Conservation (phyloP, 1,284 basidiomycete genomes). For the Malassezia obtusa region DNA sequence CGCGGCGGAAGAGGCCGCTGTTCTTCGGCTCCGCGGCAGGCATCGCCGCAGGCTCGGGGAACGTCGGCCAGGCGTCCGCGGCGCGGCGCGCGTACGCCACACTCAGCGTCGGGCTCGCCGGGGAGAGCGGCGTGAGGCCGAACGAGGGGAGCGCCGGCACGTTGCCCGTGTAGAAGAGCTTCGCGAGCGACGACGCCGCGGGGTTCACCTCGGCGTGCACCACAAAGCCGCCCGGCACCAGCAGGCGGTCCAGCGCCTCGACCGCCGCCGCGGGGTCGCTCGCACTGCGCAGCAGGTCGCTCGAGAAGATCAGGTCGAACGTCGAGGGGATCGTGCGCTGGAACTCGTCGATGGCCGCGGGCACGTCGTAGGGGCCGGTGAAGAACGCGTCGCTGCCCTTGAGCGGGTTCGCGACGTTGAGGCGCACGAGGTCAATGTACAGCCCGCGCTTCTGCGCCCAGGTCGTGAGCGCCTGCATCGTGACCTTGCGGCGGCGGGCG, state of each 20-base stretch:
- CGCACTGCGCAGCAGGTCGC: constrained; percentile 6
- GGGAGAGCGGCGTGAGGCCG: constrained; percentile 1
- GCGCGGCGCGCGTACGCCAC: constrained; percentile 2
- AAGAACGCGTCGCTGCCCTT: constrained; percentile 11
- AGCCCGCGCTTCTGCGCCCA: constrained; percentile 14
- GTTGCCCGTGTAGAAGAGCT: constrained; percentile 1
- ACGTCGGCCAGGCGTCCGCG: constrained; percentile 7
- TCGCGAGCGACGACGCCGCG: not conserved
- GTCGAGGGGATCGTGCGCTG: constrained; percentile 10
- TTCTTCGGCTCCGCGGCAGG: not conserved
- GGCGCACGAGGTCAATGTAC: constrained; percentile 14
- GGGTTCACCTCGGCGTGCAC: constrained; percentile 10
- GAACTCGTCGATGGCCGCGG: constrained; percentile 4
- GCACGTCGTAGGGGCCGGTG: constrained; percentile 16
- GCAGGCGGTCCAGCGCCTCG: constrained; percentile 5
- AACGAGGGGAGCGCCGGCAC: not conserved
- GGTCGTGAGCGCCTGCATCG: constrained; percentile 11
- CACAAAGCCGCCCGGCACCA: constrained; percentile 12
- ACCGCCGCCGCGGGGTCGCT: not conserved
- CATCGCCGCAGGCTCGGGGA: constrained; percentile 1
- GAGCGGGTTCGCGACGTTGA: constrained; percentile 10
- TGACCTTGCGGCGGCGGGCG: constrained; percentile 15
- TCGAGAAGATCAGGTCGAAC: constrained; percentile 8
- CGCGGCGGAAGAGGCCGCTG: not conserved
- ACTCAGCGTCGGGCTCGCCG: constrained; percentile 7